Evolutionary conservation across 2,329 filamentous ascomycete genomes (phyloP), one percentile per base, ranked within the genome.

Genomic region (Calonectria fujianensis): DNA sequence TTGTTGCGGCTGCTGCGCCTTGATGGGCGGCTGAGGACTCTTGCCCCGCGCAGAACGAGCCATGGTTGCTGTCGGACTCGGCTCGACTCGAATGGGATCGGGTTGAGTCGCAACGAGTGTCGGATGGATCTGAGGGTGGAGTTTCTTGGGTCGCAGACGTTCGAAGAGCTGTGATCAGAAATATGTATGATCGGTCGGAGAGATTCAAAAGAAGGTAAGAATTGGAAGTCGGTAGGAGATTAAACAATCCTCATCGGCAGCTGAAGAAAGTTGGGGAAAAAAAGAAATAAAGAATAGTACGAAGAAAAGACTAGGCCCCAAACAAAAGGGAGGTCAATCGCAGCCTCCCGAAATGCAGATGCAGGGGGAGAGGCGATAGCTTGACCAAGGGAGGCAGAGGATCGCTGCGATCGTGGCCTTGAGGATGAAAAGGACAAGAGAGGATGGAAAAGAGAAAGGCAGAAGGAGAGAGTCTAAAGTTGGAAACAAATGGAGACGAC

Each of bases 11-110:
- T 39, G 59, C 20, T 71, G 74, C 48, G 70, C 72, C 64, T 80
- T 80, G 72, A 80, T 66, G 37, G 81, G 81, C 72, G 84, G 83
- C 77, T 82, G 81, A 74, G 84, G 84, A 80, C 84, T 85, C 68
- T 82, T 84, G 81, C 83, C 82, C 82, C 84, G 81, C 76, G 80
- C 74, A 69, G 80, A 82, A 79, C 80, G 84, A 76, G 83, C 84
- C 85, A 86, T 86, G 76, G 67, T 78, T 74, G 67, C 52, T 41
- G 14, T 24, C n/a, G 50, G 45, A n/a, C 57, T 73, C 70, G 69
- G 51, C 45, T 74, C 64, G 61, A 64, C 39, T 77, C 75, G 66
- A 63, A 41, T 18, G 35, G 57, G 35, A 69, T 74, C 71, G 74
- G 73, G 63, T 79, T 70, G 73, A 72, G 41, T 78, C 75, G 73